Evolutionary conservation across 2,329 filamentous ascomycete species (phyloP).

Genomic region (Microdochium trichocladiopsis): DNA sequence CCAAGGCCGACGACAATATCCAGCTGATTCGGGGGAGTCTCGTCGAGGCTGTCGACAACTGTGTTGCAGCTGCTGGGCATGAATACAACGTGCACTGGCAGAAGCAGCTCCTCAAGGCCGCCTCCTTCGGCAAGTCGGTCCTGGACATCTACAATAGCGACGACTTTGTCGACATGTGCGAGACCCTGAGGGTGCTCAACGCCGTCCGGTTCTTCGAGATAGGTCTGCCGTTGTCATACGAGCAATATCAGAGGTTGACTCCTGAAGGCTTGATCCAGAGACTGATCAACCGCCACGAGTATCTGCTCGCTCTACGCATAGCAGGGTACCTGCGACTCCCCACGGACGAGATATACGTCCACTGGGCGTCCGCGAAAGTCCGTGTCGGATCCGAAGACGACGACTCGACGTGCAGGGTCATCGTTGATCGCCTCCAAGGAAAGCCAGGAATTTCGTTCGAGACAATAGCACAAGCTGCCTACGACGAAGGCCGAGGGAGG

Average conservation of each 20-base stretch:
- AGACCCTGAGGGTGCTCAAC: constrained; percentile 86
- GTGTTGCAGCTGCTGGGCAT: constrained; percentile 86
- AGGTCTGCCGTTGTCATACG: constrained; percentile 83
- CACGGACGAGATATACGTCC: constrained; percentile 85
- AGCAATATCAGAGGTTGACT: constrained; percentile 86
- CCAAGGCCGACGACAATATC: constrained; percentile 96
- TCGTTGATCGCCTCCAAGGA: constrained; percentile 79
- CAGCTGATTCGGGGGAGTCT: constrained; percentile 84
- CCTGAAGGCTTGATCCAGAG: constrained; percentile 83
- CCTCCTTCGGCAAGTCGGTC: constrained; percentile 95
- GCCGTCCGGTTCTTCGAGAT: constrained; percentile 88
- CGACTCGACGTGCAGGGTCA: constrained; percentile 75
- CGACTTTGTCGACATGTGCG: constrained; percentile 97
- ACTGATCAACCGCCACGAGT: constrained; percentile 83
- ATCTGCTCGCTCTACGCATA: constrained; percentile 81
- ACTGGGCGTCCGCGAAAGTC: constrained; percentile 95
- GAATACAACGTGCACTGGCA: constrained; percentile 91
- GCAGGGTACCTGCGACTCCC: constrained; percentile 82
- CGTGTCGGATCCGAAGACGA: constrained; percentile 79
- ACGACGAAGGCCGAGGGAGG: constrained; percentile 85
- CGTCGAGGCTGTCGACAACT: constrained; percentile 88
- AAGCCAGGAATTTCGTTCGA: constrained; percentile 95
- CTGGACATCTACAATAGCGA: constrained; percentile 97
- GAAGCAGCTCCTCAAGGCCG: constrained; percentile 90
- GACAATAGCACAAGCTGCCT: constrained; percentile 84